Evolutionary conservation across 495 filamentous ascomycete genomes (phyloP).

Genomic region (Aspergillus funiculosus): DNA sequence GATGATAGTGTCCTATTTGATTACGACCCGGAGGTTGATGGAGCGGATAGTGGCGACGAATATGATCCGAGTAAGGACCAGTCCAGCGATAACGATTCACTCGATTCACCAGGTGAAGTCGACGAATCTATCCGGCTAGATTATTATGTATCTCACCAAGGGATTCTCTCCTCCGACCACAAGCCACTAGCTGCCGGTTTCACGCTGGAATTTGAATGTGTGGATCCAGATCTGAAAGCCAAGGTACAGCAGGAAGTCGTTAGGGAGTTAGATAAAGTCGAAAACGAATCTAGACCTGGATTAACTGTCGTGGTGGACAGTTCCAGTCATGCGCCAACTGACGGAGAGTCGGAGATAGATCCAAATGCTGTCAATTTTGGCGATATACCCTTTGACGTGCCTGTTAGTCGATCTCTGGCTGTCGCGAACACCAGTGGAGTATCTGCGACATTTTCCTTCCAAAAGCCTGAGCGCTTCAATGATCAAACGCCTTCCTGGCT

Average conservation of each 20-base stretch:
- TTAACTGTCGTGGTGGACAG: conserved; percentile 80
- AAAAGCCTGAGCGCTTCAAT: conserved; percentile 52
- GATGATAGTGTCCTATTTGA: conserved; percentile 87
- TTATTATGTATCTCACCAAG: conserved; percentile 80
- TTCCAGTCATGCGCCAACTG: conserved; percentile 28
- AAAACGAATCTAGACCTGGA: conserved; percentile 83
- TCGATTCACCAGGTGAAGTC: conserved; percentile 12
- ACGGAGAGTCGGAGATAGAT: conserved; percentile 30
- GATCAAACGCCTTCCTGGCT: conserved; percentile 58
- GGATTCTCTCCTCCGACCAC: conserved; percentile 88
- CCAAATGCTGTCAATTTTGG: conserved; percentile 69
- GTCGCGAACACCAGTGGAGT: conserved; percentile 88
- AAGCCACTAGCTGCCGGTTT: conserved; percentile 84
- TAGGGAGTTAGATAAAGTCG: conserved; percentile 78
- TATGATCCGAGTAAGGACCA: conserved; percentile 42
- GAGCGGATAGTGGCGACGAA: conserved; percentile 54
- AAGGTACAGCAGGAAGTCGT: conserved; percentile 83
- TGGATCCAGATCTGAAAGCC: conserved; percentile 74
- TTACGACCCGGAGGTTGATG: conserved; percentile 79
- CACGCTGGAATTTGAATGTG: conserved; percentile 73
- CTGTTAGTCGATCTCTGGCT: conserved; percentile 60
- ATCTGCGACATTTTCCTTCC: conserved; percentile 67
- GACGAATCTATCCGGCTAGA: conserved; percentile 57
- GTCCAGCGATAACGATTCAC: conserved; percentile 14
- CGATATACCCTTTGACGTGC: conserved; percentile 59